Conservation (phyloP, 2,329 filamentous ascomycete genomes). For the Talaromyces atroroseus region DNA sequence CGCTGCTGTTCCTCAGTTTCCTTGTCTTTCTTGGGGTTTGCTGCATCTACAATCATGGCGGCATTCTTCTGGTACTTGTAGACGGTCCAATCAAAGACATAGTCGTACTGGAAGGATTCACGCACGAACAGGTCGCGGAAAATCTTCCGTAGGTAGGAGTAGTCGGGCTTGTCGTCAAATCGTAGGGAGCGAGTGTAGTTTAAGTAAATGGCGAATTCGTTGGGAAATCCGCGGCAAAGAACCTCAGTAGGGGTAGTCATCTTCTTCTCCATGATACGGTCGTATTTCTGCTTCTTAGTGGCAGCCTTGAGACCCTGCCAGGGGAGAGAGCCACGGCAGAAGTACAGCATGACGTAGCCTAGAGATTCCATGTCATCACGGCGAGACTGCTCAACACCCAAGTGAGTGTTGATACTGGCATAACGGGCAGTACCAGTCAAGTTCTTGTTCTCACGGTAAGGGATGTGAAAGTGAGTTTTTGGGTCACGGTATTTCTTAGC, state of each 20-base stretch:
- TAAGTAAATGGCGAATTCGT: constrained; percentile 98
- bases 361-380: constrained; percentile 99
- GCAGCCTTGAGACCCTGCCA: constrained; percentile 99
- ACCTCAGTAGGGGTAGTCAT: constrained; percentile 99
- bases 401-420: constrained; percentile 96
- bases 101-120: constrained; percentile 99
- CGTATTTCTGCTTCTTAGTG: constrained; percentile 99
- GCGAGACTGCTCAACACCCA: constrained; percentile 97
- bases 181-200: constrained; percentile 98
- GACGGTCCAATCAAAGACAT: constrained; percentile 99
- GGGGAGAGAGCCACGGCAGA: constrained; percentile 95
- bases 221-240: constrained; percentile 93
- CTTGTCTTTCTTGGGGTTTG: constrained; percentile 62
- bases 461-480: constrained; percentile 99
- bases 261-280: constrained; percentile 99
- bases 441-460: constrained; percentile 99
- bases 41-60: constrained; percentile 83
- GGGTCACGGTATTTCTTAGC: constrained; percentile 99
- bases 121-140: constrained; percentile 99
- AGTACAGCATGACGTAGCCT: constrained; percentile 99
- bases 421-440: constrained; percentile 97
- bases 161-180: constrained; percentile 99
- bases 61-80: constrained; percentile 99
- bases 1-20: constrained; percentile 63
- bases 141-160: constrained; percentile 99